Conservation (phyloP, 331 rosid genomes). For the Erythrophleum ivorense region DNA sequence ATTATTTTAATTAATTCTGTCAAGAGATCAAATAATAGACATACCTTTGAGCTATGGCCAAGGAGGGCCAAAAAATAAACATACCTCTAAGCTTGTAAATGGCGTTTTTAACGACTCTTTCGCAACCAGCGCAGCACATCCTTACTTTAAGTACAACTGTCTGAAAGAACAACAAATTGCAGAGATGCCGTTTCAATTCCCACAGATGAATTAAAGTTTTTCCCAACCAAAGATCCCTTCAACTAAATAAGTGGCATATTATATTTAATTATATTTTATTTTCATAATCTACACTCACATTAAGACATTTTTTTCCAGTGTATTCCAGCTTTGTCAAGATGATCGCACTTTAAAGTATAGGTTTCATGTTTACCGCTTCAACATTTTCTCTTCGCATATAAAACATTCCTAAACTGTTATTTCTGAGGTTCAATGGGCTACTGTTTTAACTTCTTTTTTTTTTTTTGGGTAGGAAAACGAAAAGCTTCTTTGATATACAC, state of each 20-base stretch:
- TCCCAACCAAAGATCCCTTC: not conserved
- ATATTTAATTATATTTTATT: not conserved
- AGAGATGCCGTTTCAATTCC: slow-evolving; percentile 9
- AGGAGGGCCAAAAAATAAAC: not conserved
- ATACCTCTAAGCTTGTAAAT: slow-evolving; percentile 85
- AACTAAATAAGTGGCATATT: too few relatives aligned
- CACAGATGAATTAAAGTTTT: not conserved
- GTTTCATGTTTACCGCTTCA: not conserved
- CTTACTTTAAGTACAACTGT: slow-evolving; percentile 94
- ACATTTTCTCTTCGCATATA: not conserved
- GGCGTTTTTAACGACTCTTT: slow-evolving; percentile 90
- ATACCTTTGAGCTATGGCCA: not conserved
- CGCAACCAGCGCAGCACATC: slow-evolving; percentile 98
- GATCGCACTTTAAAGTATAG: not conserved
- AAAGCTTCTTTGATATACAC: too few relatives aligned
- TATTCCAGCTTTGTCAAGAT: slow-evolving; percentile 14
- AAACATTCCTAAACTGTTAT: too few relatives aligned
- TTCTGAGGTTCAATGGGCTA: too few relatives aligned
- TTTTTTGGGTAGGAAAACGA: too few relatives aligned
- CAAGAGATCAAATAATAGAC: not conserved
- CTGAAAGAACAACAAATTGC: slow-evolving; percentile 58
- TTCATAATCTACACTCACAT: not conserved
- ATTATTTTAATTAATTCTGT: not conserved
- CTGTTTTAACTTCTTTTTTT: too few relatives aligned
- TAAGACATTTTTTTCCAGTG: not conserved